Percentiles rank a stretch among this genome's conserved stretches.
Conservation (phyloP, 208 protist genomes). For the Crithidia mellificae region DNA sequence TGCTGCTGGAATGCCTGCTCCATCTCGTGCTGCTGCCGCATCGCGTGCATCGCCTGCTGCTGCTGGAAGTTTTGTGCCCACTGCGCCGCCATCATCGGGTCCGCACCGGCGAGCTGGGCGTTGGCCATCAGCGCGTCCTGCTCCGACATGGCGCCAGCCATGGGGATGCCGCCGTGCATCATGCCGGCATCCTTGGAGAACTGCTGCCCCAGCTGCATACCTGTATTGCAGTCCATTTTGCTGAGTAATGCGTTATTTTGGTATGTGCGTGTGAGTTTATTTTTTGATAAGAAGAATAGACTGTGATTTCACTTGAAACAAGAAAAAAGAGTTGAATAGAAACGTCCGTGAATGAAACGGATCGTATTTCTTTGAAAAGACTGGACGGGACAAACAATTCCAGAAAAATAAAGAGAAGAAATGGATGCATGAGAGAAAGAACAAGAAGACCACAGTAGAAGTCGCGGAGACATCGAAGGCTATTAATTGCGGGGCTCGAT, state of each 20-base stretch:
- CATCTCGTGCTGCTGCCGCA: constrained; percentile 66
- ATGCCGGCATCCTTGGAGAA: constrained; percentile 68
- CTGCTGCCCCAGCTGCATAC: constrained; percentile 67
- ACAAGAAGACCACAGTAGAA: neutral
- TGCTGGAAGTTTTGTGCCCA: constrained; percentile 66
- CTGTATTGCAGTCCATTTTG: constrained; percentile 76
- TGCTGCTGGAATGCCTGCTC: constrained; percentile 62
- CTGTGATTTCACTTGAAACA: no score
- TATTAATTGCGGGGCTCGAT: no score
- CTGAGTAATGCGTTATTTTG: neutral
- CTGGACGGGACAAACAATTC: no score
- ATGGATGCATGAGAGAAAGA: no score
- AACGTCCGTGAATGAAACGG: neutral
- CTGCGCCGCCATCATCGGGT: constrained; percentile 38
- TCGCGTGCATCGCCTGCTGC: constrained; percentile 48
- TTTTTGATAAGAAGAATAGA: no score
- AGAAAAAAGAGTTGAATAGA: no score
- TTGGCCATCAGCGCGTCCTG: constrained; percentile 62
- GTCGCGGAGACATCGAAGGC: no score
- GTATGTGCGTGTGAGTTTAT: no score
- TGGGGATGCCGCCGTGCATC: constrained; percentile 54
- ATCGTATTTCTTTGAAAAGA: neutral
- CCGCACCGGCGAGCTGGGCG: constrained; percentile 9
- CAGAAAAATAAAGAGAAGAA: no score
- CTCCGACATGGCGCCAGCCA: constrained; percentile 44